Conservation (phyloP, 148 eudicot genomes). For the Hydrangea macrophylla region DNA sequence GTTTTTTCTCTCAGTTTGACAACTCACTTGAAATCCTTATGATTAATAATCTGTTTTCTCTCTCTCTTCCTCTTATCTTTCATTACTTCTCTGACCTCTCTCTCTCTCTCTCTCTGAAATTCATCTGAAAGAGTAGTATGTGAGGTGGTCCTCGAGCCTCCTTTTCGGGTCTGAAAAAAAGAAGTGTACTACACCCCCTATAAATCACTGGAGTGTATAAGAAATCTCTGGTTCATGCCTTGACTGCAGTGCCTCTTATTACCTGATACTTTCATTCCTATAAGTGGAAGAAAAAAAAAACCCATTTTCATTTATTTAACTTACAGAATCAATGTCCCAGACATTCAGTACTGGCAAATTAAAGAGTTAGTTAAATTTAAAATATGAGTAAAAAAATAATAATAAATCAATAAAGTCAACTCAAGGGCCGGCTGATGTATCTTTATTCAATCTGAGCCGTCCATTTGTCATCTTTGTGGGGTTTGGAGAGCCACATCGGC, state of each 20-base stretch:
- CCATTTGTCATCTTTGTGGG: background rate
- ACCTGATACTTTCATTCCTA: slow-evolving; percentile 9
- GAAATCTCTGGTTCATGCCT: slow-evolving; percentile 13
- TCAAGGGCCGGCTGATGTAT: background rate
- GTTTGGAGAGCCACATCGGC: no score
- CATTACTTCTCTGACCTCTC: background rate
- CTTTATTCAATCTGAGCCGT: background rate
- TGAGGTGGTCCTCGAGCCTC: slow-evolving; percentile 11
- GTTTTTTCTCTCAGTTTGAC: slow-evolving; percentile 25
- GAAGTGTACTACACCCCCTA: slow-evolving; percentile 3
- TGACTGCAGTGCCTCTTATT: slow-evolving; percentile 20
- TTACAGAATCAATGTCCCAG: slow-evolving; percentile 18
- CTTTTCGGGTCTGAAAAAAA: slow-evolving; percentile 15
- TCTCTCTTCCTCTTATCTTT: no score
- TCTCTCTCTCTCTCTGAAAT: background rate
- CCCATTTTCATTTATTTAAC: no score
- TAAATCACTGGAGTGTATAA: background rate
- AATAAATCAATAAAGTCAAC: background rate
- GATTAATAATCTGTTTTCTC: no score
- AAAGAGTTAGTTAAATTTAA: slow-evolving; percentile 6
- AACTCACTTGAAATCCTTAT: slow-evolving; percentile 31
- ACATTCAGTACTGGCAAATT: slow-evolving; percentile 7
- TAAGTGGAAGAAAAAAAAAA: slow-evolving; percentile 15
- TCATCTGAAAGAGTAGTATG: background rate
- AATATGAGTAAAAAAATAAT: no score